phyloP scores from a whole-genome alignment of 208 protist species.

The Acanthamoeba sp. region DNA sequence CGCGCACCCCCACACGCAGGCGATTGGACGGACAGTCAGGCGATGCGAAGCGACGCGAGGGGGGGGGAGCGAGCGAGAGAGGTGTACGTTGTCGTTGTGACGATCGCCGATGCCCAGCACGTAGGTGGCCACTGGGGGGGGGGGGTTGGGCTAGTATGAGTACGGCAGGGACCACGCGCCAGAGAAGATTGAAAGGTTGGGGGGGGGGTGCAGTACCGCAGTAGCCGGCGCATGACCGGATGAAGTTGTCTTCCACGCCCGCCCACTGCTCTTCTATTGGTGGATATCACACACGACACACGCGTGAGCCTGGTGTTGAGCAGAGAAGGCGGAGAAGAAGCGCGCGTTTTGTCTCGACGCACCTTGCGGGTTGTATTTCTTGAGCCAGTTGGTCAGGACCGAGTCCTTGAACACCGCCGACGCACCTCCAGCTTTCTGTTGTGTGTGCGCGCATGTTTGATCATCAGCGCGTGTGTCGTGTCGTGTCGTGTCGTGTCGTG shows the following conservation, averaged over 20 bases:
- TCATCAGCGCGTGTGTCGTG: too few species aligned
- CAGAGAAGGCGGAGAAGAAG: background rate
- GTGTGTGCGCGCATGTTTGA: too few species aligned
- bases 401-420: constrained; percentile 78
- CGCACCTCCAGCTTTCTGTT: constrained; percentile 73
- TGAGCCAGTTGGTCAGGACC: constrained; percentile 82
- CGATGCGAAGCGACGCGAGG: constrained; percentile 85
- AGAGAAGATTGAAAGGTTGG: background rate
- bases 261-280: background rate
- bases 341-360: background rate
- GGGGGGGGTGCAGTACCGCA: constrained; percentile 72
- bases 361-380: constrained; percentile 69
- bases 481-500: too few species aligned
- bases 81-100: constrained; percentile 86
- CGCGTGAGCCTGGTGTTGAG: constrained; percentile 58
- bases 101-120: constrained; percentile 91
- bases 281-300: constrained; percentile 73
- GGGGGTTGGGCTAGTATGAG: too few species aligned
- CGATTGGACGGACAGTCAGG: constrained; percentile 93
- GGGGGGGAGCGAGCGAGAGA: background rate
- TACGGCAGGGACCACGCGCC: too few species aligned
- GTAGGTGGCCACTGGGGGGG: constrained; percentile 93
- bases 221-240: constrained; percentile 93
- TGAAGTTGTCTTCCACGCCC: background rate
- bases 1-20: constrained; percentile 88